Conservation (phyloP, 768 basidiomycete genomes). For the Pleurotus eryngii region DNA sequence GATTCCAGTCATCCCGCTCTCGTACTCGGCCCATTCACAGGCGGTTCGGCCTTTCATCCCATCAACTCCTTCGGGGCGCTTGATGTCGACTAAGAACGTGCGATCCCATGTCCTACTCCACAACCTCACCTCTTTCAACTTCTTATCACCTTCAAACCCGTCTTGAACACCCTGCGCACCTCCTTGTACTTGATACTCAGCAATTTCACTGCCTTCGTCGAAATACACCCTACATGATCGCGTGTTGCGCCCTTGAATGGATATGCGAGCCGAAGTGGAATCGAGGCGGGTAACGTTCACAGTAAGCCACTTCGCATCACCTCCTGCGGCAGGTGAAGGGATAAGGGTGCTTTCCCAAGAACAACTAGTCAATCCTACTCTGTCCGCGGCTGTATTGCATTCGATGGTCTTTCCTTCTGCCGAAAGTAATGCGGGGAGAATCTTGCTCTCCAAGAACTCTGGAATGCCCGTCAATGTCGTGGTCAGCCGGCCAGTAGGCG, state of each 20-base stretch:
- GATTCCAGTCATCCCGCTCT: conserved; percentile 38
- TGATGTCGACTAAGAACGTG: conserved; percentile 42
- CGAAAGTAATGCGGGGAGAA: conserved; percentile 54
- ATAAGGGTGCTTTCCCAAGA: conserved; percentile 38
- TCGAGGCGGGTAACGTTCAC: conserved; percentile 38
- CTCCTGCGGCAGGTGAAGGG: conserved; percentile 34
- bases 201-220: conserved; percentile 38
- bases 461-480: conserved; percentile 45
- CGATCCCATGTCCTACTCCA: conserved; percentile 54
- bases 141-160: conserved; percentile 35
- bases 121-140: conserved; percentile 32
- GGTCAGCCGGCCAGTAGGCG: conserved; percentile 24
- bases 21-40: conserved; percentile 57
- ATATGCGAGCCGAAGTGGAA: conserved; percentile 43
- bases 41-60: conserved; percentile 35
- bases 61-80: conserved; percentile 25
- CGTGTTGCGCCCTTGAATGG: conserved; percentile 55
- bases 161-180: conserved; percentile 30
- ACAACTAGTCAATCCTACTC: conserved; percentile 44
- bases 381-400: conserved; percentile 23
- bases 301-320: conserved; percentile 36
- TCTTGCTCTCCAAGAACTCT: conserved; percentile 36
- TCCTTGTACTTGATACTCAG: conserved; percentile 36
- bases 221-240: conserved; percentile 63
- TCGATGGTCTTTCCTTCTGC: conserved; percentile 30